Conservation (phyloP, 306 rosid genomes). For the Sesbania bispinosa region DNA sequence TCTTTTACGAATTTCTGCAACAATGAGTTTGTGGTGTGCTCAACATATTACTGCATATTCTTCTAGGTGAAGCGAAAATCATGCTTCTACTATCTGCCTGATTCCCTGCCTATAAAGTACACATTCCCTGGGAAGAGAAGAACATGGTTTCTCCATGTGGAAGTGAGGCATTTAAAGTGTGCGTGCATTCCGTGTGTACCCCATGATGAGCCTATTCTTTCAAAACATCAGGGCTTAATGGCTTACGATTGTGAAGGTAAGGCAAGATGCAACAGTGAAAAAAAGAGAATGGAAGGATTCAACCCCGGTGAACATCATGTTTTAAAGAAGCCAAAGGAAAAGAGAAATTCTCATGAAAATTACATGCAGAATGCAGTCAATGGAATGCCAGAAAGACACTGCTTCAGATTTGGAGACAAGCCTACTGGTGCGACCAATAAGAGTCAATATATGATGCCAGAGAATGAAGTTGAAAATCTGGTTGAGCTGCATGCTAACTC, state of each 20-base stretch:
- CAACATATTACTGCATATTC: conserved; percentile 12
- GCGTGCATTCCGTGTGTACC: conserved; percentile 23
- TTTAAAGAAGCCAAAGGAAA: conserved; percentile 34
- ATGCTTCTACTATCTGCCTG: conserved; percentile 56
- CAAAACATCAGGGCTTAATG: conserved; percentile 6
- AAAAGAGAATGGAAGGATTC: conserved; percentile 23
- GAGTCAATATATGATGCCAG: conserved; percentile 3
- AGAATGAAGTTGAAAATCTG: conserved; percentile 28
- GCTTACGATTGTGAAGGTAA: conserved; percentile 16
- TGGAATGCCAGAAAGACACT: conserved; percentile 18
- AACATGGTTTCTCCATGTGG: conserved; percentile 68
- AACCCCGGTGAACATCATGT: neutral
- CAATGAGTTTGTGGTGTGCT: neutral
- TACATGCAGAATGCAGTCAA: conserved; percentile 18
- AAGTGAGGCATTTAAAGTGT: conserved; percentile 31
- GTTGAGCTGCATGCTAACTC: conserved; percentile 29
- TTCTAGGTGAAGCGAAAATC: conserved; percentile 61
- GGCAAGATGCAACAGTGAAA: conserved; percentile 28
- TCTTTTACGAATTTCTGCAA: conserved; percentile 5
- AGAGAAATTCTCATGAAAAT: conserved; percentile 2
- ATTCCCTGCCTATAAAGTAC: conserved; percentile 45
- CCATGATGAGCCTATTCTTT: conserved; percentile 10
- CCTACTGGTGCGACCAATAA: neutral
- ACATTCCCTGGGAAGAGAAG: conserved; percentile 43
- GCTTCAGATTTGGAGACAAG: conserved; percentile 17